Evolutionary conservation across 2,329 filamentous ascomycete species (phyloP), one percentile per base, ranked within the genome.

Genomic region (Tolypocladium paradoxum): DNA sequence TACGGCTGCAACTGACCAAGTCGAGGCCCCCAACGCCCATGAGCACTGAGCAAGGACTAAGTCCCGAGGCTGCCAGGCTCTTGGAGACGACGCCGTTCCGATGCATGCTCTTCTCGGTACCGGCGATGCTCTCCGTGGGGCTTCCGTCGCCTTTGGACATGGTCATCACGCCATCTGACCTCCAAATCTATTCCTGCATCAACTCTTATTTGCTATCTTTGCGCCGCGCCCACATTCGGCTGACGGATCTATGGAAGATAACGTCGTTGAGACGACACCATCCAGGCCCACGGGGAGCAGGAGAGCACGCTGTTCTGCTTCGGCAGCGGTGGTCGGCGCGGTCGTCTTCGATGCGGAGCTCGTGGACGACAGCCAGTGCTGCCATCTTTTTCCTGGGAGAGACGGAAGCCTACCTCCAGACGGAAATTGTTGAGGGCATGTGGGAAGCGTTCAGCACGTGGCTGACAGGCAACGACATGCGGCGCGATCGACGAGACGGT

Each of bases 341-440:
- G 20, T 77, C 80, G 5, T 75, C 77, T 35, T 78, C 81, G 0
- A 87, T 95, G 77, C 83, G 93, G 18, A 86, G 84, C 57, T 81
- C 92, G 1, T 99, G 93, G 93, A 92, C 90, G 0, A 95, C 89
- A 0, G 86, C 87, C 60, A 90, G 88, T 63, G 88, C 90, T 2
- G 86, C 89, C 1, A 81, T 95, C 4, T 96, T 96, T 70, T 87
- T 97, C 60, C 76, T 97, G 4, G 89, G 88, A 0, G 91, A 96
- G 65, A 85, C 89, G 16, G 87, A 92, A 59, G 83, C 83, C 3
- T 97, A 95, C 62, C 83, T 97, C 46, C 92, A 96, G 67, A 89
- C 88, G 1, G 90, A 96, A 64, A 85, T 97, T 7, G 85, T 96
- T 16, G 82, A 84, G 55, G 84, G 84, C 34, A 84, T 89, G 1